A percentile compares a stretch with the other conserved stretches of the same genome.
These are phyloP conservation scores for Anthracocystis setariae DNA, from an alignment of 1,284 basidiomycete genomes.

Conservation along the genomic window DNA sequence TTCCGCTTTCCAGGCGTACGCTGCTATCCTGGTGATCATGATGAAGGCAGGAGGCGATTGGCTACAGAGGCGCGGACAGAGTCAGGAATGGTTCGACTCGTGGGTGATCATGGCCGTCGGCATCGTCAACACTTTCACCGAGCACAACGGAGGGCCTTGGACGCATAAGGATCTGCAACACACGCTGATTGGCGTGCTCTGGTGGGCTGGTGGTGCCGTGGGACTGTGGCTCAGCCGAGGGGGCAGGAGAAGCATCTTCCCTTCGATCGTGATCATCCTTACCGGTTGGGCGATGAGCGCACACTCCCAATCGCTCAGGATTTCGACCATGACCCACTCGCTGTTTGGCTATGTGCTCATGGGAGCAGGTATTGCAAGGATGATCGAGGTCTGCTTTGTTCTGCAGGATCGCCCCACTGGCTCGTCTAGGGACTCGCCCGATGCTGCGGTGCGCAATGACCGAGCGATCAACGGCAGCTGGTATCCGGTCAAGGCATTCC, in stretches of 20 bases:
- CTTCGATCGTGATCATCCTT: constrained; percentile 78
- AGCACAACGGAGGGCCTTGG: constrained; percentile 69
- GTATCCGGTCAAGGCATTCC: constrained; percentile 56
- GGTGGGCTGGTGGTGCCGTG: constrained; percentile 90
- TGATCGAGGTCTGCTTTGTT: constrained; percentile 86
- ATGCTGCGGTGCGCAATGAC: constrained; percentile 6
- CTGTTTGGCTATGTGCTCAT: constrained; percentile 87
- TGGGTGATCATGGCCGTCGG: constrained; percentile 87
- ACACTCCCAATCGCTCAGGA: constrained; percentile 79
- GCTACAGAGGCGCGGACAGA: constrained; percentile 72
- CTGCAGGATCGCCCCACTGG: constrained; percentile 69
- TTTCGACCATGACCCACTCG: constrained; percentile 76
- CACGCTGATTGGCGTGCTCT: constrained; percentile 73
- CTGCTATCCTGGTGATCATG: constrained; percentile 82
- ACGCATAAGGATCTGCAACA: constrained; percentile 95
- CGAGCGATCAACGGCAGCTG: constrained; percentile 40
- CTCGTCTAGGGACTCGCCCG: constrained; percentile 13
- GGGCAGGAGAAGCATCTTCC: constrained; percentile 84
- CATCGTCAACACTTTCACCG: constrained; percentile 90
- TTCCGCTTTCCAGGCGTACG: constrained; percentile 77
- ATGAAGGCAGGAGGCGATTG: constrained; percentile 84
- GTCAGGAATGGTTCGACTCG: constrained; percentile 90
- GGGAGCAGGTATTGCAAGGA: constrained; percentile 81
- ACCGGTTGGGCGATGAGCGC: constrained; percentile 91
- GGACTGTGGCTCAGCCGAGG: constrained; percentile 86